These are phyloP conservation scores for Shiraia sp. DNA, from an alignment of 2,329 filamentous ascomycete species.

Conservation along the genomic window DNA sequence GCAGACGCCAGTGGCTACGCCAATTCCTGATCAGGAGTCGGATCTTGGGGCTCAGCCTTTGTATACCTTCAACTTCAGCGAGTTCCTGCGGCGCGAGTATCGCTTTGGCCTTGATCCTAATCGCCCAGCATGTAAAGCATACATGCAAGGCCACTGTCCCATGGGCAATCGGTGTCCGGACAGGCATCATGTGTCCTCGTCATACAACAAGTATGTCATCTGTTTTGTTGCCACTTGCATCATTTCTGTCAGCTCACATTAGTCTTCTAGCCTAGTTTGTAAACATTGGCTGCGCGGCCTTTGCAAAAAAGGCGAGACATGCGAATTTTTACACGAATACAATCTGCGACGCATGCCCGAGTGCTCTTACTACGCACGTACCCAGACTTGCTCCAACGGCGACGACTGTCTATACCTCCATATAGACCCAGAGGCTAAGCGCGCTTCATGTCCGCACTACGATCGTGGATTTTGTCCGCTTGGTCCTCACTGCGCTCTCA, in stretches of 20 bases:
- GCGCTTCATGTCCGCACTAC: slow-evolving; percentile 71
- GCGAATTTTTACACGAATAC: slow-evolving; percentile 98
- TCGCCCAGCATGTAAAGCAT: slow-evolving; percentile 79
- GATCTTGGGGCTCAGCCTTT: slow-evolving; percentile 32
- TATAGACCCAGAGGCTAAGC: slow-evolving; percentile 78
- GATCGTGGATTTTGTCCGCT: slow-evolving; percentile 93
- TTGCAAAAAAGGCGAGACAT: slow-evolving; percentile 95
- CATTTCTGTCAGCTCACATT: slow-evolving; percentile 9
- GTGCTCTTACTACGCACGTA: slow-evolving; percentile 93
- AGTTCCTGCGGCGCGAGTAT: slow-evolving; percentile 82
- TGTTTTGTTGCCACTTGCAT: not conserved
- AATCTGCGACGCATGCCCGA: slow-evolving; percentile 98
- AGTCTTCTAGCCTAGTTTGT: slow-evolving; percentile 71
- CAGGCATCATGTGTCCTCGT: slow-evolving; percentile 67
- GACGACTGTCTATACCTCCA: slow-evolving; percentile 95
- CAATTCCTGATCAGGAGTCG: slow-evolving; percentile 29
- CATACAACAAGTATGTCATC: slow-evolving; percentile 64
- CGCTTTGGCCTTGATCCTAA: slow-evolving; percentile 76
- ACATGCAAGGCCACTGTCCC: slow-evolving; percentile 83
- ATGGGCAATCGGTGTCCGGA: slow-evolving; percentile 83
- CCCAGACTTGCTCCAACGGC: slow-evolving; percentile 93
- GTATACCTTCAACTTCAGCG: slow-evolving; percentile 81
- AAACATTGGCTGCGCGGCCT: slow-evolving; percentile 98
- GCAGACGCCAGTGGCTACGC: slow-evolving; percentile 22
- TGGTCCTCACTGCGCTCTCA: slow-evolving; percentile 83